These are phyloP conservation scores for Biancaea sappan DNA, from an alignment of 306 rosid species.

Conservation along the genomic window DNA sequence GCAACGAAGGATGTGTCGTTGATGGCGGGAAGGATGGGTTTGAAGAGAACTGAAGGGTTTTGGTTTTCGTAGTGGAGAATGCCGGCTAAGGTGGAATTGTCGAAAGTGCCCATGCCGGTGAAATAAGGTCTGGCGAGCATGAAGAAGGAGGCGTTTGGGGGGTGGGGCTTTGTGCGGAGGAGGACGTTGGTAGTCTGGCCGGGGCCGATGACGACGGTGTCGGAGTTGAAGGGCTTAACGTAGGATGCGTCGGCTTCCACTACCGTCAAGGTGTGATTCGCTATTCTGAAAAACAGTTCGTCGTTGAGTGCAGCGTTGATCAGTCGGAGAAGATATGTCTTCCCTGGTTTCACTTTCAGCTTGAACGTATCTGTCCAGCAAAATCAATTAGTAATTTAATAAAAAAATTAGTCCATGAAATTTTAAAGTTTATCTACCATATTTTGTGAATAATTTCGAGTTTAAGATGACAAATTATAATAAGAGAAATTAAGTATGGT, in stretches of 20 bases:
- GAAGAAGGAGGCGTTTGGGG: slow-evolving; percentile 60
- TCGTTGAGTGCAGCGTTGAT: slow-evolving; percentile 84
- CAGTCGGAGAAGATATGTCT: slow-evolving; percentile 69
- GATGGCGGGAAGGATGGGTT: slow-evolving; percentile 53
- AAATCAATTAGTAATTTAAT: too few relatives aligned
- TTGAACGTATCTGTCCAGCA: slow-evolving; percentile 52
- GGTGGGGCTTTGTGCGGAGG: slow-evolving; percentile 45
- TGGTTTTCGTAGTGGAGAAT: slow-evolving; percentile 55
- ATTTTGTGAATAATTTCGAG: too few relatives aligned
- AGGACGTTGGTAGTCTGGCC: slow-evolving; percentile 77
- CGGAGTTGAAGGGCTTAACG: slow-evolving; percentile 57
- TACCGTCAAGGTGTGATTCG: slow-evolving; percentile 57
- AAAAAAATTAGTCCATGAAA: too few relatives aligned
- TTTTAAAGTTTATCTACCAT: too few relatives aligned
- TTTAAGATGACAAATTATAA: too few relatives aligned
- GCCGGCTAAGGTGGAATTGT: slow-evolving; percentile 73
- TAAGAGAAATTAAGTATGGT: too few relatives aligned
- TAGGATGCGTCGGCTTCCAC: slow-evolving; percentile 80
- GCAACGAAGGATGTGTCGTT: slow-evolving; percentile 59
- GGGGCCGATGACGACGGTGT: slow-evolving; percentile 48
- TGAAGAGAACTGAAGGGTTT: slow-evolving; percentile 36
- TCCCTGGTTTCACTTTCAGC: slow-evolving; percentile 72
- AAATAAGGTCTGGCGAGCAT: slow-evolving; percentile 75
- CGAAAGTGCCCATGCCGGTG: slow-evolving; percentile 71
- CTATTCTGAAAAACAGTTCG: slow-evolving; percentile 77